phyloP scores from a whole-genome alignment of 345 rosid species.

The Citrus sinensis region DNA sequence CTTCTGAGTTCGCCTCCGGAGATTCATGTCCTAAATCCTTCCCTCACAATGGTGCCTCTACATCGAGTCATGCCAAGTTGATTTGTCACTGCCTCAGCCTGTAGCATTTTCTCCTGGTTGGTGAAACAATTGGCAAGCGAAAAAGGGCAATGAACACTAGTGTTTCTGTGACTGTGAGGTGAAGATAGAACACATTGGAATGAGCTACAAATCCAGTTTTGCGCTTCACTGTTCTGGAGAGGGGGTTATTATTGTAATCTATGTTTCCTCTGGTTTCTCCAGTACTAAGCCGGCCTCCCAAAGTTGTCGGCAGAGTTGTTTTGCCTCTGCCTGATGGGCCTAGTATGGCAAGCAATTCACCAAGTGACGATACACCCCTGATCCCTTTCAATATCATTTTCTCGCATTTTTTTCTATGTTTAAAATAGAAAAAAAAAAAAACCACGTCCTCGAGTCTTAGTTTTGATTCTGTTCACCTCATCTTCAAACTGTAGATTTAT shows the following conservation, averaged over 20 bases:
- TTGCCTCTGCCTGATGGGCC: conserved; percentile 69
- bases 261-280: conserved; percentile 30
- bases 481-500: conserved; percentile 40
- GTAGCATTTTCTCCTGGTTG: conserved; percentile 33
- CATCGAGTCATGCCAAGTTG: conserved; percentile 48
- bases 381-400: conserved; percentile 45
- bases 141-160: conserved; percentile 53
- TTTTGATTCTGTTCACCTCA: conserved; percentile 29
- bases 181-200: conserved; percentile 43
- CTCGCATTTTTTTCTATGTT: conserved; percentile 22
- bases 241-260: conserved; percentile 41
- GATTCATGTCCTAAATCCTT: conserved; percentile 33
- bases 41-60: conserved; percentile 41
- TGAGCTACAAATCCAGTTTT: conserved; percentile 54
- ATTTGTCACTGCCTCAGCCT: conserved; percentile 42
- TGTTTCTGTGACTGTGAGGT: conserved; percentile 56
- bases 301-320: conserved; percentile 48
- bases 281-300: conserved; percentile 41
- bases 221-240: conserved; percentile 35
- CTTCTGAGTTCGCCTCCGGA: conserved; percentile 54
- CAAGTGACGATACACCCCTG: conserved; percentile 36
- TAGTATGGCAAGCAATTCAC: conserved; percentile 52
- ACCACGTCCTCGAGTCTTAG: neutral
- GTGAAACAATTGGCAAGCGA: conserved; percentile 29
- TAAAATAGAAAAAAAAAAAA: neutral